These are phyloP conservation scores for Monilinia fructicola DNA, from an alignment of 2,329 filamentous ascomycete genomes.

Conservation along the genomic window DNA sequence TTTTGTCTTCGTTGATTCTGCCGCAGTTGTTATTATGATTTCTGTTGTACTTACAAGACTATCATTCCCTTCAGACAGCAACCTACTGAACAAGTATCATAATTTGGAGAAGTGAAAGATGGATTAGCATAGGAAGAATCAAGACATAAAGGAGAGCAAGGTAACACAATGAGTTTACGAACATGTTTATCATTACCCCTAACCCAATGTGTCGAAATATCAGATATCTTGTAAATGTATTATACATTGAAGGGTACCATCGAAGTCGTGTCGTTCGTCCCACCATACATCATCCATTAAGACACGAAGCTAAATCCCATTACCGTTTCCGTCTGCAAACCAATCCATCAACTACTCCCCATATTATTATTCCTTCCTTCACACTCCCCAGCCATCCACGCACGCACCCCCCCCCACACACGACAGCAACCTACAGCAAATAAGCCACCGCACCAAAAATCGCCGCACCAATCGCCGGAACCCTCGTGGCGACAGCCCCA, in stretches of 20 bases:
- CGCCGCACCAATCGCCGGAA: conserved; percentile 2
- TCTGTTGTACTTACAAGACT: no score
- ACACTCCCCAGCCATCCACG: neutral
- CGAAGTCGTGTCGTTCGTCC: neutral
- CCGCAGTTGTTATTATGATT: no score
- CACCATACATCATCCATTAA: conserved; percentile 4
- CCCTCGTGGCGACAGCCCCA: neutral
- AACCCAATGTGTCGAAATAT: neutral
- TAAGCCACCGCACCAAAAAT: neutral
- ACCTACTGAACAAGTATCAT: no score
- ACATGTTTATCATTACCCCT: no score
- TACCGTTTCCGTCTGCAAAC: neutral
- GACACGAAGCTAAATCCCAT: neutral
- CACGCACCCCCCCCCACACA: neutral
- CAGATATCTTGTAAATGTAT: neutral
- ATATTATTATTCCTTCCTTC: conserved; percentile 1
- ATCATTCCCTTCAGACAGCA: no score
- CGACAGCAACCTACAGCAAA: neutral
- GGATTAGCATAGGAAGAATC: no score
- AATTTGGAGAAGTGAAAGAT: no score
- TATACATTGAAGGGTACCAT: neutral
- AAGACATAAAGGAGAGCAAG: no score
- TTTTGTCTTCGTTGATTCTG: no score
- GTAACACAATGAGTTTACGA: no score
- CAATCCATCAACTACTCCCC: neutral